Base-by-base conservation (phyloP, 2,329 filamentous ascomycete species). In the Fusarium sp. region DNA sequence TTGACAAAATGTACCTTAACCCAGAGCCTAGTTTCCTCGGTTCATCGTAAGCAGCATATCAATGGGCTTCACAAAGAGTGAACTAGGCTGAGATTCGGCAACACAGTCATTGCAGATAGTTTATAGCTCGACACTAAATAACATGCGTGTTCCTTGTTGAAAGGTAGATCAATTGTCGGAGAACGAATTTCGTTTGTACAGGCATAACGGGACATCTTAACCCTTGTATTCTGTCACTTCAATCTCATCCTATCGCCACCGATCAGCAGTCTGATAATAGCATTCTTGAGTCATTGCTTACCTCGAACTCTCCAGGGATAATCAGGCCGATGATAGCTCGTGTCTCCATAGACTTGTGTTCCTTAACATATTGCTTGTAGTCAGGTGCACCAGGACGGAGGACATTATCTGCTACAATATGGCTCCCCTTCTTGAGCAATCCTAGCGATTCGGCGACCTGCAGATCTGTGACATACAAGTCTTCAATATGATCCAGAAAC, bases 71-170 rank as follows among this genome's bases (percentile, higher is more conserved):
- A 24, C 12, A 0, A 3, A 24, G 11, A 14, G 15, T 33, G 1
- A 10, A 3, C 6, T 8, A 24, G 12, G 1, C 11, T 20, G 1
- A 8, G 14, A 1, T 20, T 15, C 3, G 9, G 30, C 3, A 11
- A 26, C 9, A 26, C 18, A 26, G 5, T 3, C 15, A 15, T 4
- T 22, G n/a, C 7, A 35, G 4, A 26, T 8, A 4, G 12, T 20
- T 7, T 12, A 20, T 11, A 20, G 3, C 1, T 4, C 2, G 0
- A 24, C 0, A 4, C 7, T n/a, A 10, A n/a, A 18, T 31, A 24
- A 9, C 6, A 24, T 13, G 3, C 3, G 9, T 16, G 0, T 7
- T 8, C 12, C 15, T 50, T 14, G 47, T 33, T 50, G 16, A 18
- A 31, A 20, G 15, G 16, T 10, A 31, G 14, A 30, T 30, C 7